Evolutionary conservation across 2,329 filamentous ascomycete species (phyloP).

Genomic region (Colletotrichum echinochloae): DNA sequence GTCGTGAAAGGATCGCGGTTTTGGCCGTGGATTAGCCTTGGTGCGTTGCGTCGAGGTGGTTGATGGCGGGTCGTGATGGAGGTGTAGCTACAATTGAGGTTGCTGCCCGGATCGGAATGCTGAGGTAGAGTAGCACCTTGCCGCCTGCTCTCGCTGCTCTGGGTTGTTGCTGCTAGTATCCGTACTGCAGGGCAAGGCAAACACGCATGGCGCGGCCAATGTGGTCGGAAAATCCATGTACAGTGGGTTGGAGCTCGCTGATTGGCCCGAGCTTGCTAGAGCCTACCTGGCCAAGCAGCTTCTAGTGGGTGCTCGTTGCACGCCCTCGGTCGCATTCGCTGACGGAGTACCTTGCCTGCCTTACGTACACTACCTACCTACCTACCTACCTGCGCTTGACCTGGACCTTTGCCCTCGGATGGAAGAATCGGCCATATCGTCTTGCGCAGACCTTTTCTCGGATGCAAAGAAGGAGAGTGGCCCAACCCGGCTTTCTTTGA

Average conservation of each 20-base stretch:
- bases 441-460: not conserved
- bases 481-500: not conserved
- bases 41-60: constrained; percentile 33
- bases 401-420: not conserved
- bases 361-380: too few relatives aligned
- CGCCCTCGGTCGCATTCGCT: constrained; percentile 38
- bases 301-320: constrained; percentile 33
- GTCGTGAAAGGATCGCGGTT: constrained; percentile 23
- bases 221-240: constrained; percentile 41
- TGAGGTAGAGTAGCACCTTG: constrained; percentile 43
- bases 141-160: constrained; percentile 40
- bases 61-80: constrained; percentile 34
- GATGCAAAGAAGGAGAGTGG: not conserved
- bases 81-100: constrained; percentile 41
- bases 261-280: constrained; percentile 42
- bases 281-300: constrained; percentile 27
- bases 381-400: not conserved
- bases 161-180: constrained; percentile 21
- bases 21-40: constrained; percentile 25
- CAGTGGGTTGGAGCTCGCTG: constrained; percentile 33
- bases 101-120: constrained; percentile 45
- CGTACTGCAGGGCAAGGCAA: constrained; percentile 53
- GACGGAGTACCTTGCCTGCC: constrained; percentile 41
- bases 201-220: constrained; percentile 56
- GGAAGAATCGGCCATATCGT: not conserved